phyloP scores from a whole-genome alignment of 192 early-diverging fungal genomes.

The Rhizophlyctis rosea region DNA sequence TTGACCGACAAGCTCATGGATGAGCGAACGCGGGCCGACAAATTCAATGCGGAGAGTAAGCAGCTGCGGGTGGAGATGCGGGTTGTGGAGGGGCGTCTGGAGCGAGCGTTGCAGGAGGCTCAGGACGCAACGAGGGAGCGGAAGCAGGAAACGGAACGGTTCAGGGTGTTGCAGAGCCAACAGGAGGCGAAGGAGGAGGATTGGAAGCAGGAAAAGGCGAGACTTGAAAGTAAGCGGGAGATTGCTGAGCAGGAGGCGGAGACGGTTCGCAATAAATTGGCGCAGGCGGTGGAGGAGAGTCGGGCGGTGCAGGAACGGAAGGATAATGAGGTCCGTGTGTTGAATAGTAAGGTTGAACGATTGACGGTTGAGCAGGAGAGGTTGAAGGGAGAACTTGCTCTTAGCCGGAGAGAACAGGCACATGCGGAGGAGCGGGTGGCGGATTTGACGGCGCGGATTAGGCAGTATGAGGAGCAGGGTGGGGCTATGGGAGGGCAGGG shows the following conservation, averaged over 20 bases:
- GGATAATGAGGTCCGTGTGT: conserved; percentile 32
- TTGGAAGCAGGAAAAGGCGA: conserved; percentile 31
- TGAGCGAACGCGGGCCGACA: conserved; percentile 49
- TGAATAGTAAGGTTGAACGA: conserved; percentile 21
- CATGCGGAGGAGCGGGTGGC: neutral
- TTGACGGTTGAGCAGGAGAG: conserved; percentile 23
- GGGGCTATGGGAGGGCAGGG: too few relatives aligned
- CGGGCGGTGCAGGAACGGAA: conserved; percentile 12
- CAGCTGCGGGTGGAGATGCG: conserved; percentile 58
- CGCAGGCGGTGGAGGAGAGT: conserved; percentile 22
- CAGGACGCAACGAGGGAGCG: conserved; percentile 51
- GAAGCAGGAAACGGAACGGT: conserved; percentile 47
- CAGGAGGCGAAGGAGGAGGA: conserved; percentile 49
- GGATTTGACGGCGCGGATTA: conserved; percentile 24
- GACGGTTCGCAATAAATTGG: conserved; percentile 42
- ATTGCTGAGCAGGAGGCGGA: conserved; percentile 44
- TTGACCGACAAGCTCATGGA: conserved; percentile 45
- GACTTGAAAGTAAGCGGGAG: conserved; percentile 39
- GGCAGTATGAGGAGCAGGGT: conserved; percentile 14
- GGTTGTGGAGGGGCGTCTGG: conserved; percentile 47
- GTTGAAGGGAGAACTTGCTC: conserved; percentile 23
- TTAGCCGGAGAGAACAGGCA: conserved; percentile 23
- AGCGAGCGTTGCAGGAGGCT: conserved; percentile 47
- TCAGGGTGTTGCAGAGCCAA: conserved; percentile 50
- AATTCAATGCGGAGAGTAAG: conserved; percentile 43